A percentile compares a stretch with the other conserved stretches of the same genome.
Conservation (phyloP, 306 rosid species). For the Lithocarpus polystachyus region DNA sequence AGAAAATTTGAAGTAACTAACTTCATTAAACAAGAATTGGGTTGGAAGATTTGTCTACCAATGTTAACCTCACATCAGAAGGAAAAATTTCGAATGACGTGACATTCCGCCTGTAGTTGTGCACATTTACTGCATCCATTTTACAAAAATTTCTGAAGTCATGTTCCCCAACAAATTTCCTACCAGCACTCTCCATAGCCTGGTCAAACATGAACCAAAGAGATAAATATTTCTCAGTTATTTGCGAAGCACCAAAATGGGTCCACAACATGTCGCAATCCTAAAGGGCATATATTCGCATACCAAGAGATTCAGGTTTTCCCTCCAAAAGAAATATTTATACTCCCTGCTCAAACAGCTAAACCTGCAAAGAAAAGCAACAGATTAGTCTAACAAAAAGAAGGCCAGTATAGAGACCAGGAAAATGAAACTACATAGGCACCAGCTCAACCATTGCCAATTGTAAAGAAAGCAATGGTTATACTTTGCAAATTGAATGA, state of each 20-base stretch:
- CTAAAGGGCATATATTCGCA: conserved; percentile 14
- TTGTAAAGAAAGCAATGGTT: not conserved
- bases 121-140: conserved; percentile 95
- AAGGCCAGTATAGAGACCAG: not conserved
- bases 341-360: conserved; percentile 91
- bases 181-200: conserved; percentile 81
- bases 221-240: conserved; percentile 9
- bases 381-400: conserved; percentile 11
- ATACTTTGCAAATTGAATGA: not conserved
- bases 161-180: conserved; percentile 75
- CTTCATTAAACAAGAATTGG: not conserved
- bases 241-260: conserved; percentile 12
- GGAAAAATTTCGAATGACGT: conserved; percentile 55
- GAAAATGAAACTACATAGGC: not conserved
- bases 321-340: conserved; percentile 85
- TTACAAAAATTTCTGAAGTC: conserved; percentile 95
- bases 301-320: conserved; percentile 62
- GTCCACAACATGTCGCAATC: conserved; percentile 15
- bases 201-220: conserved; percentile 38
- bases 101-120: conserved; percentile 70
- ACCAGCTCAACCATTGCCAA: not conserved
- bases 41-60: conserved; percentile 51
- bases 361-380: conserved; percentile 59
- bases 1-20: conserved; percentile 2
- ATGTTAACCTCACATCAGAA: conserved; percentile 80